Base-by-base conservation (phyloP, 2,329 filamentous ascomycete species). In the Escovopsis weberi region DNA sequence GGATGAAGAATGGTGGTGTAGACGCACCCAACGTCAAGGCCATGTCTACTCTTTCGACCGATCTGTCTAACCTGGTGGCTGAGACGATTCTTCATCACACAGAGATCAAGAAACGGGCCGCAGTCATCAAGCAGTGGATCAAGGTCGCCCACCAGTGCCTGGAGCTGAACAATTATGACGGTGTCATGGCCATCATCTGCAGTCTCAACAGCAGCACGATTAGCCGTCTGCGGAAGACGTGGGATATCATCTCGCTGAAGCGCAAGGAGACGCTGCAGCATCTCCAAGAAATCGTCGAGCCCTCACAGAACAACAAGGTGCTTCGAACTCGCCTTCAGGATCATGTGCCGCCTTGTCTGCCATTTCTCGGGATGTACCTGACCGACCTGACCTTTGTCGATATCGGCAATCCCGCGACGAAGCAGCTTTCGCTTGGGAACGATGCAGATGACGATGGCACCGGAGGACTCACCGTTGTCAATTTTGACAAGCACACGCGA, bases 371-470 rank as follows among this genome's bases (percentile, higher is more conserved):
- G 49, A 94, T 94, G 64, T 96, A 95, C 59, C 70, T 98, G 34
- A 98, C 91, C 33, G 91, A 98, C 57, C 69, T 98, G 44, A 95
- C 88, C 0, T 96, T 98, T 62, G 82, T 94, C 43, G 87, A 96
- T 57, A 87, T 89, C 49, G 91, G 91, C 47, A 96, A 96, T 60
- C 83, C 85, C 32, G 77, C 85, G 5, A 88, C 82, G 2, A 85
- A 89, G 54, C 81, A 82, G 53, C 74, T 94, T 18, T 61, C 60
- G 5, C 58, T 67, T 4, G 62, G 62, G 23, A 51, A 52, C 19
- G 60, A 71, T 57, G 66, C 69, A 6, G 67, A 69, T 12, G 75
- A 83, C n/a, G 72, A 78, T 28, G 72, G 77, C 32, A 72, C 79
- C 12, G 72, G 75, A 12, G 74, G 78, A 26, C 72, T 85, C 53